These are phyloP conservation scores for Adansonia rubrostipa DNA, from an alignment of 441 rosid species.

Conservation along the genomic window DNA sequence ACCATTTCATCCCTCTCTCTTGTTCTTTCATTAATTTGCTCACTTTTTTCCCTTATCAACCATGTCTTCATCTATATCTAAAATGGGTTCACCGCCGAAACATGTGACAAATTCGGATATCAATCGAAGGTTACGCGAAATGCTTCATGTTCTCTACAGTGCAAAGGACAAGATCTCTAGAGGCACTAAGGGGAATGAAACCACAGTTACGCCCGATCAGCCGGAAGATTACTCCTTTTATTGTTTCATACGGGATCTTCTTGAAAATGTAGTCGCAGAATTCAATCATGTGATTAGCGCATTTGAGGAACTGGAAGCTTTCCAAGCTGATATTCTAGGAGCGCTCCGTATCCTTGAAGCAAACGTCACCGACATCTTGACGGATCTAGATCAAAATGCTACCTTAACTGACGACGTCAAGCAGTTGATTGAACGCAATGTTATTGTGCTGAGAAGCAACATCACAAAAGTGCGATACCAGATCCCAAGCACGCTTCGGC, in stretches of 20 bases:
- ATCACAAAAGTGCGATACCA: slow-evolving; percentile 40
- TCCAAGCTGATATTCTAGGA: slow-evolving; percentile 15
- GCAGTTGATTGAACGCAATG: slow-evolving; percentile 15
- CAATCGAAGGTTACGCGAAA: accelerated
- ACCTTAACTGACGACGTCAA: neutral
- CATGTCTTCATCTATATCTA: neutral
- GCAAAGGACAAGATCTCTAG: neutral
- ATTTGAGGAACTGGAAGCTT: slow-evolving; percentile 14
- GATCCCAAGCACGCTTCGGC: slow-evolving; percentile 34
- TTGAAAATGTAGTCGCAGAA: slow-evolving; percentile 12
- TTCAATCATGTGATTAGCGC: neutral
- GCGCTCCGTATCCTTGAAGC: neutral
- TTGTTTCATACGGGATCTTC: neutral
- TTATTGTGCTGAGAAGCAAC: slow-evolving; percentile 33
- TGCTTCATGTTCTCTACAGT: neutral
- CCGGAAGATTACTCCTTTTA: too few species aligned
- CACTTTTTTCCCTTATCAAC: neutral
- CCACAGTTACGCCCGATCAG: too few species aligned
- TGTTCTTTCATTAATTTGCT: neutral
- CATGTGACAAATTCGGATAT: neutral
- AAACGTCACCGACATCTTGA: neutral
- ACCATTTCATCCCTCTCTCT: neutral
- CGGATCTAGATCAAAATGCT: neutral
- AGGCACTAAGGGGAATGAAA: too few species aligned
- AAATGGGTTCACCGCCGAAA: neutral